Percentiles rank a stretch among this genome's conserved stretches.
These are phyloP conservation scores for Lithocarpus polystachyus DNA, from an alignment of 306 rosid species.

Conservation along the genomic window DNA sequence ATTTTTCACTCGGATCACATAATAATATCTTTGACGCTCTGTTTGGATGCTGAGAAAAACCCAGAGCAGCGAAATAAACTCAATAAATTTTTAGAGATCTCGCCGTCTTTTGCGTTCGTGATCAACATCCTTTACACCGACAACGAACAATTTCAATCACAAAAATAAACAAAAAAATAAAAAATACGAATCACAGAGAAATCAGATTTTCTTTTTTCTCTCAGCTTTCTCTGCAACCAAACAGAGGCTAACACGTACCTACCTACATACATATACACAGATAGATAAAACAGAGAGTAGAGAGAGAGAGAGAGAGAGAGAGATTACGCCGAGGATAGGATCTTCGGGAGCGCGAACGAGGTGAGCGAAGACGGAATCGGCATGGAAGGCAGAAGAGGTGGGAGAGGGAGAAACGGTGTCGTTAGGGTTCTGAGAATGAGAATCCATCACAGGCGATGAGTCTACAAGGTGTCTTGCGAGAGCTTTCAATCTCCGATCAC, in stretches of 20 bases:
- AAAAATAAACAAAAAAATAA: background rate
- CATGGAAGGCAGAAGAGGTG: conserved; percentile 35
- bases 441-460: conserved; percentile 39
- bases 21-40: background rate
- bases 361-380: conserved; percentile 73
- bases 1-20: background rate
- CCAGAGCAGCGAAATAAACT: background rate
- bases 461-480: conserved; percentile 47
- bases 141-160: background rate
- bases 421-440: conserved; percentile 13
- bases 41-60: background rate
- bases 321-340: conserved; percentile 89
- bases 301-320: background rate
- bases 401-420: conserved; percentile 51
- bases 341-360: conserved; percentile 92
- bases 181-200: background rate
- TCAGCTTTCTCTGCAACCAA: background rate
- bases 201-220: background rate
- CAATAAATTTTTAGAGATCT: background rate
- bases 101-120: background rate
- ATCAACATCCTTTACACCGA: background rate
- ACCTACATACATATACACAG: too few species aligned
- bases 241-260: too few species aligned
- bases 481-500: conserved; percentile 69
- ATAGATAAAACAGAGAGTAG: too few species aligned